phyloP scores from a whole-genome alignment of 495 filamentous ascomycete species.

The Penicillium simplicissimum region DNA sequence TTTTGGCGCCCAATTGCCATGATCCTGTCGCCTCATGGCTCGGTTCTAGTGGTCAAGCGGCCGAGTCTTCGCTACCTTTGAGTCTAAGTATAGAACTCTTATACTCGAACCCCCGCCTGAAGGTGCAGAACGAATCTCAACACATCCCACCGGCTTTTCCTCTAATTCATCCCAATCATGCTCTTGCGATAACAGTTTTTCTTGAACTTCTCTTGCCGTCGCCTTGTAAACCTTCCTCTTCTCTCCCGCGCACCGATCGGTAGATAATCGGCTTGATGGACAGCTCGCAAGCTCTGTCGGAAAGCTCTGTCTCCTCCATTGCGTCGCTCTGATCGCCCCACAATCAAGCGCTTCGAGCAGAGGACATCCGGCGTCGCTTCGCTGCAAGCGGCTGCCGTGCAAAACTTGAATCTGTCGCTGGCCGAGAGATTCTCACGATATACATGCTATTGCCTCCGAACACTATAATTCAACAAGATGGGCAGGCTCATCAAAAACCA shows the following conservation, averaged over 20 bases:
- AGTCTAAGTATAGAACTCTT: constrained; percentile 33
- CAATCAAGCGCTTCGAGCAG: background rate
- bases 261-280: background rate
- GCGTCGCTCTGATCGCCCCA: background rate
- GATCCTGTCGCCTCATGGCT: constrained; percentile 11
- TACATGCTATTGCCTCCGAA: constrained; percentile 5
- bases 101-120: constrained; percentile 13
- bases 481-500: constrained; percentile 99
- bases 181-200: constrained; percentile 9
- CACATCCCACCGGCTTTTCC: constrained; percentile 7
- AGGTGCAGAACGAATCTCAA: constrained; percentile 6
- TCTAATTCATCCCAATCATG: constrained; percentile 14
- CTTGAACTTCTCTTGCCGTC: background rate
- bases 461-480: constrained; percentile 55
- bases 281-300: background rate
- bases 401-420: constrained; percentile 27
- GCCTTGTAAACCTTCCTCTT: background rate
- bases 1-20: constrained; percentile 23
- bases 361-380: background rate
- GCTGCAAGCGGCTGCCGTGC: constrained; percentile 4
- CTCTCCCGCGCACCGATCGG: background rate
- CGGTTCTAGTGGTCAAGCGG: background rate
- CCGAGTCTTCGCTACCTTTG: background rate
- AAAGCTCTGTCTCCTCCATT: background rate
- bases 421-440: constrained; percentile 24